phyloP scores from a whole-genome alignment of 768 basidiomycete species.

The Lactarius akahatsu region DNA sequence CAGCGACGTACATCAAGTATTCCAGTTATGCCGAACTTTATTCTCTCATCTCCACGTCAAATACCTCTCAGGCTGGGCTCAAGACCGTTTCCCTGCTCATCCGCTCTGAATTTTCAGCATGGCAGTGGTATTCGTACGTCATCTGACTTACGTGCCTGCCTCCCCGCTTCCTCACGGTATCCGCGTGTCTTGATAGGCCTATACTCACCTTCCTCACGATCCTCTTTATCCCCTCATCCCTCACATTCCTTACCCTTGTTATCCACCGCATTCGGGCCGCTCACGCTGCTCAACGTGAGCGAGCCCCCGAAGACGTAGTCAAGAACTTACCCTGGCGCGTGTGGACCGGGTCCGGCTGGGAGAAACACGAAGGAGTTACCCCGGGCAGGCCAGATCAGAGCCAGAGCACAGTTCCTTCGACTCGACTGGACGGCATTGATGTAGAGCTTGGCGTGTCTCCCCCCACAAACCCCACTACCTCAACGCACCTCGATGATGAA shows the following conservation, averaged over 20 bases:
- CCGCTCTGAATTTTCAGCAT: constrained; percentile 75
- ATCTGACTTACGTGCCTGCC: constrained; percentile 11
- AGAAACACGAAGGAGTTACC: constrained; percentile 59
- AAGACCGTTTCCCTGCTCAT: constrained; percentile 74
- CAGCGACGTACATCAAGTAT: constrained; percentile 86
- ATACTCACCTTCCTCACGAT: constrained; percentile 86
- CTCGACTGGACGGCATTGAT: constrained; percentile 24
- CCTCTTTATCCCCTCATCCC: constrained; percentile 82
- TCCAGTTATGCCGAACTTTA: constrained; percentile 73
- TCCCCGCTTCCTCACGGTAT: constrained; percentile 7
- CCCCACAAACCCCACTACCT: constrained; percentile 26
- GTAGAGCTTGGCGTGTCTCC: constrained; percentile 25
- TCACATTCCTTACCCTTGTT: constrained; percentile 87
- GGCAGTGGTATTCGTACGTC: constrained; percentile 91
- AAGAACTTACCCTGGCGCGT: constrained; percentile 76
- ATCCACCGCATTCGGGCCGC: constrained; percentile 85
- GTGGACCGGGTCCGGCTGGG: constrained; percentile 79
- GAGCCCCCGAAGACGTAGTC: constrained; percentile 80
- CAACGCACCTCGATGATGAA: constrained; percentile 31
- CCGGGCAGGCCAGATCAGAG: constrained; percentile 11
- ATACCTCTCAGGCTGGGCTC: constrained; percentile 76
- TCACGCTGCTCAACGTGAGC: constrained; percentile 77
- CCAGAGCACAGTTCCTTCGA: background rate
- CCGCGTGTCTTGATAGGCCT: constrained; percentile 48
- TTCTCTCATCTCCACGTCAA: constrained; percentile 67